Base-by-base conservation (phyloP, 257 asterid genomes). In the Coffea eugenioides region DNA sequence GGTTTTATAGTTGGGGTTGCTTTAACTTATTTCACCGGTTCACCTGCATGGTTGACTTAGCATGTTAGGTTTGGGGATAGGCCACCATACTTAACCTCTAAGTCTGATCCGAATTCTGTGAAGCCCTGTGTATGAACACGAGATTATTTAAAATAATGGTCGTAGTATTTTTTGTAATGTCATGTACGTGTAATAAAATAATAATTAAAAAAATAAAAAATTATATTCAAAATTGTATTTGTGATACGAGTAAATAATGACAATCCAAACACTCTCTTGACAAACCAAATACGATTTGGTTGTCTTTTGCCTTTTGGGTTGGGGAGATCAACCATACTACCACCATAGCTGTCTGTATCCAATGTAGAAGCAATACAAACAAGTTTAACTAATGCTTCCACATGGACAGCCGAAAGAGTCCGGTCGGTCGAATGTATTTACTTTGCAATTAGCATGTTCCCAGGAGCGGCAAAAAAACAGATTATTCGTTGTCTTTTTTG, bases 21-120 rank as follows among this genome's bases (percentile, higher is more conserved):
- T 78, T 77, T 15, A 73, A 23, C 81, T 62, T 54, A 61, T 61
- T 65, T 49, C 46, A 45, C 51, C 56, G 49, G 56, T 71, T 75
- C 81, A 80, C 77, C 82, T 45, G 65, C 77, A 76, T 57, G 75
- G 77, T 84, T 82, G 85, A 80, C 85, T 77, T 77, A 46, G 8
- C 11, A 46, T 27, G 67, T 34, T 77, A 4, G 51, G 27, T 73
- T 76, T 84, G 43, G 43, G 43, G 43, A 39, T 39, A 73, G 84
- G 83, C 82, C 49, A 80, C 84, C 87, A 5, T 46, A 75, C 77
- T 51, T 49, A 54, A 73, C 73, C 75, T 25, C 27, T 36, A 65
- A 39, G 73, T 34, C 31, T 39, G 43, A 36, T 9, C 64, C 27
- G 45, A 43, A 21, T 45, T 39, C 75, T 68, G 41, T 13, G 3